A percentile compares a stretch with the other conserved stretches of the same genome.
Conservation (phyloP, 352 stramenopile genomes). For the Phytophthora europaea region DNA sequence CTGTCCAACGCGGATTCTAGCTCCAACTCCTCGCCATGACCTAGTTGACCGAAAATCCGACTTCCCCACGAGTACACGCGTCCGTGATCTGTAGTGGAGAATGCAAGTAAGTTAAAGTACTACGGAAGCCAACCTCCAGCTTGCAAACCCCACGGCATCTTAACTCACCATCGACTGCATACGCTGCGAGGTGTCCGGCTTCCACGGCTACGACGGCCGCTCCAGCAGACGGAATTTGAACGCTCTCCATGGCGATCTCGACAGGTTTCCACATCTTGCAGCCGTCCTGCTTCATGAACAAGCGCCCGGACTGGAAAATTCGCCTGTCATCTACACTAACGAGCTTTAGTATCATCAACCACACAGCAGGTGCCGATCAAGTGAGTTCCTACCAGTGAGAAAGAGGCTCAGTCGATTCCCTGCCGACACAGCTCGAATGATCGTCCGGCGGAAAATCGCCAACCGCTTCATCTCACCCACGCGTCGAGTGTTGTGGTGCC, state of each 20-base stretch:
- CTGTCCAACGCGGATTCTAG: background rate
- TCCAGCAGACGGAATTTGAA: slow-evolving; percentile 7
- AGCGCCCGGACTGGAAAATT: slow-evolving; percentile 62
- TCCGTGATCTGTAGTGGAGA: slow-evolving; percentile 43
- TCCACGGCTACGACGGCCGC: slow-evolving; percentile 49
- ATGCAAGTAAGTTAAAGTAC: background rate
- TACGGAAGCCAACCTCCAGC: background rate
- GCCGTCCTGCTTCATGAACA: slow-evolving; percentile 67
- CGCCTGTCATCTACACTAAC: slow-evolving; percentile 35
- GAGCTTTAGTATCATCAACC: background rate
- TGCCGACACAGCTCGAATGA: slow-evolving; percentile 53
- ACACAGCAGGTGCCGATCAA: background rate
- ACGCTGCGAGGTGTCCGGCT: slow-evolving; percentile 63
- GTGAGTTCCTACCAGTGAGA: slow-evolving; percentile 45
- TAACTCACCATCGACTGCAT: slow-evolving; percentile 62
- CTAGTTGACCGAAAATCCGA: slow-evolving; percentile 66
- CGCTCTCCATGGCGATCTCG: slow-evolving; percentile 33
- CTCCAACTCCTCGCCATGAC: slow-evolving; percentile 42
- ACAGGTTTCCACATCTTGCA: slow-evolving; percentile 61
- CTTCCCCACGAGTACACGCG: slow-evolving; percentile 69
- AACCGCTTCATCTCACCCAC: slow-evolving; percentile 44
- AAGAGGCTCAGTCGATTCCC: slow-evolving; percentile 73
- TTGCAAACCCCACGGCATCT: background rate
- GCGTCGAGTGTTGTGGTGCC: slow-evolving; percentile 42
- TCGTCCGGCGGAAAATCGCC: slow-evolving; percentile 46